Percentiles rank a stretch among this genome's conserved stretches.
Conservation (phyloP, 768 basidiomycete genomes). For the Phylloporus scabripes region DNA sequence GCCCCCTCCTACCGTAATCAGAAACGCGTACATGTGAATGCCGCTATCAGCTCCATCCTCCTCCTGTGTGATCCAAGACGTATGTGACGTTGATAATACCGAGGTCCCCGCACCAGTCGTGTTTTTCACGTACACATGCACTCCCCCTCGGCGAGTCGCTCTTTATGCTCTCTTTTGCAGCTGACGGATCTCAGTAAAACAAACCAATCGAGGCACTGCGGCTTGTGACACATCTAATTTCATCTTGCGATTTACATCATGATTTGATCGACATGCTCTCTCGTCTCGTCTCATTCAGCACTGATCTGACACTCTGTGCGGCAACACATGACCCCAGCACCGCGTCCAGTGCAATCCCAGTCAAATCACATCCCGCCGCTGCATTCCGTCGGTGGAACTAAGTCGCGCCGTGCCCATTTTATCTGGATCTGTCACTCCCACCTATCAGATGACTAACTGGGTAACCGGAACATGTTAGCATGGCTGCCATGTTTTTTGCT, state of each 20-base stretch:
- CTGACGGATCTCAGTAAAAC: slow-evolving; percentile 4
- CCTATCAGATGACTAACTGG: slow-evolving; percentile 3
- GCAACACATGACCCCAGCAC: slow-evolving; percentile 21
- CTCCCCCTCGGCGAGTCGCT: slow-evolving; percentile 30
- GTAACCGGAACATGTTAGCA: slow-evolving; percentile 3
- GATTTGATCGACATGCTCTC: slow-evolving; percentile 20
- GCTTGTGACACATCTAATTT: slow-evolving; percentile 25
- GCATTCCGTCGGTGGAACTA: slow-evolving; percentile 9
- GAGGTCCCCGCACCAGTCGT: slow-evolving; percentile 33
- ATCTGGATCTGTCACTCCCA: slow-evolving; percentile 1
- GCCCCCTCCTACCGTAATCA: slow-evolving; percentile 29
- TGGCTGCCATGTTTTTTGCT: slow-evolving; percentile 13
- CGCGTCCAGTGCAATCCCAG: slow-evolving; percentile 2
- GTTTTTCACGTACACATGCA: slow-evolving; percentile 33
- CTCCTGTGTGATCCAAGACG: slow-evolving; percentile 25
- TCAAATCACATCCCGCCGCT: neutral
- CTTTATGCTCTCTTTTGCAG: neutral
- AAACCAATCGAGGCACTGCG: slow-evolving; percentile 14
- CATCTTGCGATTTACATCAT: slow-evolving; percentile 18
- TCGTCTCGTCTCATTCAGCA: slow-evolving; percentile 7
- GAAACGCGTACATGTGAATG: slow-evolving; percentile 33
- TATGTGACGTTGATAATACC: slow-evolving; percentile 32
- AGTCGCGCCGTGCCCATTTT: slow-evolving; percentile 1
- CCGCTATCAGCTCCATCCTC: slow-evolving; percentile 24
- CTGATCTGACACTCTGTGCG: slow-evolving; percentile 18